A percentile compares a stretch with the other conserved stretches of the same genome.
Conservation (phyloP, 257 asterid genomes). For the Ligustrum vulgare region DNA sequence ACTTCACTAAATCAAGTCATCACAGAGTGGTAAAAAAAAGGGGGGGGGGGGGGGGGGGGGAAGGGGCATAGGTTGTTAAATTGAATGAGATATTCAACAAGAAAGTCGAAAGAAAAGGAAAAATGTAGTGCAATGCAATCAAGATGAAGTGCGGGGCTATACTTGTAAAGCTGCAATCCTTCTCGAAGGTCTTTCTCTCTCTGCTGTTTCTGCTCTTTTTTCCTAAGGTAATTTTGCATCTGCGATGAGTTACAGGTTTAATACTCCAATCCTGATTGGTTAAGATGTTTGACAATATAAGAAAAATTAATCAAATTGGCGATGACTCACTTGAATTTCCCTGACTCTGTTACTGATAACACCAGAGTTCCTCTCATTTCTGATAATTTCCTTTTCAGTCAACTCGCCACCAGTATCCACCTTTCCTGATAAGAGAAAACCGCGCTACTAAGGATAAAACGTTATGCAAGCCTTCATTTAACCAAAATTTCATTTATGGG, state of each 20-base stretch:
- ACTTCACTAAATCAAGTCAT: background rate
- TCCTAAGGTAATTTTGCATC: conserved; percentile 66
- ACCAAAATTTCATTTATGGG: background rate
- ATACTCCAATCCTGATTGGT: background rate
- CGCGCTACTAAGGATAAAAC: background rate
- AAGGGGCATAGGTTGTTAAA: background rate
- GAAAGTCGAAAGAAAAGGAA: background rate
- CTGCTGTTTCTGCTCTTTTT: conserved; percentile 65
- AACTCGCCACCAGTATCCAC: conserved; percentile 63
- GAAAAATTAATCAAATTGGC: background rate
- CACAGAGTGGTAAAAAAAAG: background rate
- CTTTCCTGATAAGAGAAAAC: conserved; percentile 55
- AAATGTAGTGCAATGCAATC: background rate
- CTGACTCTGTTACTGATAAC: conserved; percentile 67
- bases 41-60: too few species aligned
- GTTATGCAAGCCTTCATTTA: background rate
- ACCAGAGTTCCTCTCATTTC: conserved; percentile 87
- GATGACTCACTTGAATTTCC: conserved; percentile 76
- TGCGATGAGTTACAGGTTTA: conserved; percentile 19
- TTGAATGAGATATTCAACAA: background rate
- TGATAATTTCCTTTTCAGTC: conserved; percentile 81
- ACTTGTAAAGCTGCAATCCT: conserved; percentile 85
- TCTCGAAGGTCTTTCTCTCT: conserved; percentile 80
- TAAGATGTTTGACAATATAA: background rate
- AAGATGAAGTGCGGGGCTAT: conserved; percentile 25